Evolutionary conservation across 805 yeast genomes (phyloP), one percentile per base, ranked within the genome.

Genomic region (Starmerella gropengiesseri): DNA sequence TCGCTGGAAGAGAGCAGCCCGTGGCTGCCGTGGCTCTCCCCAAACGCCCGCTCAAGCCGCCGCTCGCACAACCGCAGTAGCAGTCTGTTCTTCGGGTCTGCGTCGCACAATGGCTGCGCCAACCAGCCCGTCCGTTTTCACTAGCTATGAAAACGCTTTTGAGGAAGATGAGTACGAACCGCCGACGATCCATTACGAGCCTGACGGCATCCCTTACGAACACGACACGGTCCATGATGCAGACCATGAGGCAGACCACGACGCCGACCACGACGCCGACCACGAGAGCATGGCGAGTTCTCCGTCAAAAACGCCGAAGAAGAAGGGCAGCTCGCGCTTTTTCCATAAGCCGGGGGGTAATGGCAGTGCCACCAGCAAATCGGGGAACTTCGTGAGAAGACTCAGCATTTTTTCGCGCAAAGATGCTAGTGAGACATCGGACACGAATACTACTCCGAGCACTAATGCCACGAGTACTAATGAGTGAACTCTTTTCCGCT

Each of bases 11-110:
- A 35, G 18, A 35, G 30, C 12, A 26, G 30, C 22, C 38, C 34
- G 16, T 43, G 46, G 49, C 30, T 43, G n/a, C 47, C 49, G 19
- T 43, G 49, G 47, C 32, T 43, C 16, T 37, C 21, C 22, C 46
- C 45, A 7, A 37, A 31, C 18, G 21, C 14, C 4, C 17, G 23
- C 8, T n/a, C n/a, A n/a, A 27, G n/a, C 12, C 33, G 29, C 7
- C 18, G 36, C n/a, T 17, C 34, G 19, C 47, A 41, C 16, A 23
- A 35, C 13, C 41, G 50, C 9, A 40, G 43, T 9, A 35, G 44
- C 17, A 37, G 44, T 14, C 36, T 44, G 34, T 47, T 47, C 19
- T 47, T 47, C 28, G 48, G 45, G 14, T 19, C 48, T 6, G 18
- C 27, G 13, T 5, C n/a, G 7, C 25, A 31, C 8, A 18, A n/a